Conservation (phyloP, 2,329 filamentous ascomycete species). For the Thelonectria discophora region DNA sequence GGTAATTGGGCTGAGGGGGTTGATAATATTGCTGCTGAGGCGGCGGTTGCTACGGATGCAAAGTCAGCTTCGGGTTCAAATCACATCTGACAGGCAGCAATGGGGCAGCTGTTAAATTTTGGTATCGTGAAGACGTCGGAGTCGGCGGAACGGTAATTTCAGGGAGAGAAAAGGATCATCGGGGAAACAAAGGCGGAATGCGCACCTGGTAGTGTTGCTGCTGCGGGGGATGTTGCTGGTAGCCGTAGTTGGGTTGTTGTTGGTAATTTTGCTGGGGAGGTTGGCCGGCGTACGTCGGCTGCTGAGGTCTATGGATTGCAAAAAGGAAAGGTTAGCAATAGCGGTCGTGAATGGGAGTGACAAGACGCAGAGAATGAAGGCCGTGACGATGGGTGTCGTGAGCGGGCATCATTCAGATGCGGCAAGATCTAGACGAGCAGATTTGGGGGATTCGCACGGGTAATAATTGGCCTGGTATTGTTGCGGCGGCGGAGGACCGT, state of each 20-base stretch:
- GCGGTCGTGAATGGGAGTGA: conserved; percentile 19
- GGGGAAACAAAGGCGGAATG: conserved; percentile 30
- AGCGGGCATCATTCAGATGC: conserved; percentile 16
- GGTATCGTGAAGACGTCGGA: background rate
- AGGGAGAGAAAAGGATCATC: background rate
- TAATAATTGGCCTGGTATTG: conserved; percentile 58
- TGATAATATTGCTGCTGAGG: conserved; percentile 48
- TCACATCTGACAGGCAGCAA: conserved; percentile 7
- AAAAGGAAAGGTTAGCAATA: conserved; percentile 36
- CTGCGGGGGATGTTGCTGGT: conserved; percentile 52
- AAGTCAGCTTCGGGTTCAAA: conserved; percentile 19
- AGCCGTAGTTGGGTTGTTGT: conserved; percentile 58
- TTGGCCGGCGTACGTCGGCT: conserved; percentile 59
- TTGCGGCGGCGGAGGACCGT: conserved; percentile 46
- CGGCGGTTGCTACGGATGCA: conserved; percentile 44
- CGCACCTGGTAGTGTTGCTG: conserved; percentile 53
- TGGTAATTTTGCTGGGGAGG: conserved; percentile 52
- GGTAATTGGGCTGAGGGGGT: conserved; percentile 57
- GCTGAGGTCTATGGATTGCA: conserved; percentile 46
- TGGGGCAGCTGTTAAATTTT: background rate
- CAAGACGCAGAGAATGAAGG: conserved; percentile 16
- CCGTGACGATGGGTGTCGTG: conserved; percentile 19
- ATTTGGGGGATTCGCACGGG: conserved; percentile 54
- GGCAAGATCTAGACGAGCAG: conserved; percentile 11
- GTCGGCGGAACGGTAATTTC: background rate